These are phyloP conservation scores for Flueggea neowawraea DNA, from an alignment of 441 rosid genomes.

Conservation along the genomic window DNA sequence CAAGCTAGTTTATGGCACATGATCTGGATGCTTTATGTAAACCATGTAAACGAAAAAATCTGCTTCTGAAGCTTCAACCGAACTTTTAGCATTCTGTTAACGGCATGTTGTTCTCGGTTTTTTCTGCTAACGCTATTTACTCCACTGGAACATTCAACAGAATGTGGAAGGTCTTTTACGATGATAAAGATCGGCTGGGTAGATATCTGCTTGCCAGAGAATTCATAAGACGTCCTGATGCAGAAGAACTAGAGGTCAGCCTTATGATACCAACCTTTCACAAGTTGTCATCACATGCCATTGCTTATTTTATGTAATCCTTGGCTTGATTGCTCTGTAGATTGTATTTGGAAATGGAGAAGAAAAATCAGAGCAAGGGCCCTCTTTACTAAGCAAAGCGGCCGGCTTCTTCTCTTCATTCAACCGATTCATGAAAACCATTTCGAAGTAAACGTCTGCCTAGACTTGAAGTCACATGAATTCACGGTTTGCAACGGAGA, in stretches of 20 bases:
- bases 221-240: conserved; percentile 75
- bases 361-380: conserved; percentile 55
- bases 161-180: conserved; percentile 89
- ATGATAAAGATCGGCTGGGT: conserved; percentile 70
- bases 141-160: conserved; percentile 26
- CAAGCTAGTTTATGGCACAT: too few relatives aligned
- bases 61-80: too few relatives aligned
- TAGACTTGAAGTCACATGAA: too few relatives aligned
- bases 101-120: neutral
- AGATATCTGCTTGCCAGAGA: conserved; percentile 91
- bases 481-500: too few relatives aligned
- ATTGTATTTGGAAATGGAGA: conserved; percentile 56
- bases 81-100: too few relatives aligned
- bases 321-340: conserved; percentile 25
- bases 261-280: neutral
- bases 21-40: too few relatives aligned
- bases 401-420: conserved; percentile 78
- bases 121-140: neutral
- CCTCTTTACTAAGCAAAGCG: conserved; percentile 70
- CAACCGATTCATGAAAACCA: conserved; percentile 81
- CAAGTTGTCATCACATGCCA: neutral
- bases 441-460: conserved; percentile 37
- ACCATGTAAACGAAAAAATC: too few relatives aligned
- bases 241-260: conserved; percentile 88
- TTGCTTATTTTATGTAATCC: too few relatives aligned